A percentile compares a stretch with the other conserved stretches of the same genome.
Conservation (phyloP, 108 stramenopile species). For the Chaetoceros muelleri region DNA sequence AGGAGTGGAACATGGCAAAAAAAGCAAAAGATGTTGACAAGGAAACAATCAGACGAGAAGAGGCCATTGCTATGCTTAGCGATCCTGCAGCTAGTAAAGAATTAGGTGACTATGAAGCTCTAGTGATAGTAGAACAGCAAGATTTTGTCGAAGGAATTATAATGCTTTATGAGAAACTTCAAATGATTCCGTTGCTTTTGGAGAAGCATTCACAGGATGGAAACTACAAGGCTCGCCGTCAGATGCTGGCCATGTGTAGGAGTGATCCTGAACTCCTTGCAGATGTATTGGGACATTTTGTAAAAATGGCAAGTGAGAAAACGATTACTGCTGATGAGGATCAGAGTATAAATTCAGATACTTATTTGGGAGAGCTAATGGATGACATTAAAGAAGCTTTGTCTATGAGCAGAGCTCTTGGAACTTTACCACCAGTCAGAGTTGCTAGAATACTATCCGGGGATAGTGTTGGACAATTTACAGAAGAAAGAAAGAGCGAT, state of each 20-base stretch:
- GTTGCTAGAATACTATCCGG: slow-evolving; percentile 75
- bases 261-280: slow-evolving; percentile 72
- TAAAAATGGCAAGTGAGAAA: slow-evolving; percentile 43
- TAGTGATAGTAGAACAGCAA: slow-evolving; percentile 71
- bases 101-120: slow-evolving; percentile 74
- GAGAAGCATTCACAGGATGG: slow-evolving; percentile 68
- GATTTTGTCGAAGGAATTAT: slow-evolving; percentile 70
- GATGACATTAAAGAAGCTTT: slow-evolving; percentile 76
- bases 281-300: slow-evolving; percentile 77
- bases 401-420: slow-evolving; percentile 46
- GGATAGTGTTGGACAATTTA: slow-evolving; percentile 66
- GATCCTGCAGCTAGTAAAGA: slow-evolving; percentile 24
- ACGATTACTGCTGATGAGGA: slow-evolving; percentile 10
- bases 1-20: slow-evolving; percentile 76
- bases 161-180: slow-evolving; percentile 66
- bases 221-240: slow-evolving; percentile 54
- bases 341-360: slow-evolving; percentile 10
- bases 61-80: slow-evolving; percentile 55
- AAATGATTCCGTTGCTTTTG: slow-evolving; percentile 74
- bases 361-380: slow-evolving; percentile 54
- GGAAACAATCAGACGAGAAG: slow-evolving; percentile 57
- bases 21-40: slow-evolving; percentile 56
- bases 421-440: slow-evolving; percentile 62
- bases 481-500: slow-evolving; percentile 2
- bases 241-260: slow-evolving; percentile 76